Conservation (phyloP, 225 moss, liverwort and hornwort genomes). For the Physcomitrellopsis africana region DNA sequence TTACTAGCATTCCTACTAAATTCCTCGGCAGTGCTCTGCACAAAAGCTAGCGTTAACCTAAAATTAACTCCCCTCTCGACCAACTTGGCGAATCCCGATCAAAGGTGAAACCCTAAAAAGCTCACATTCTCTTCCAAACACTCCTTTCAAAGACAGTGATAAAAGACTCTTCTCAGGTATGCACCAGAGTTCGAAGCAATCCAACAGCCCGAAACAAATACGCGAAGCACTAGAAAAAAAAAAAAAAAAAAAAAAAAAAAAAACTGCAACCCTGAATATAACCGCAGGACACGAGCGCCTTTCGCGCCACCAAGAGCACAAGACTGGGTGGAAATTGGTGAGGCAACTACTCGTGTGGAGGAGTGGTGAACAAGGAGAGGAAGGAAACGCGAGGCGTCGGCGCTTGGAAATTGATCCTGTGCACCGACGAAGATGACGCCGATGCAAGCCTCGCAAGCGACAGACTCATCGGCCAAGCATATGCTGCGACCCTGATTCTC, state of each 20-base stretch:
- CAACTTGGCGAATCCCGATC: constrained; percentile 1
- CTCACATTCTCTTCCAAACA: constrained; percentile 13
- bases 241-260: no score
- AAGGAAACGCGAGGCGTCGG: not conserved
- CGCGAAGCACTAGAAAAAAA: not conserved
- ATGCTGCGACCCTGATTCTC: not conserved
- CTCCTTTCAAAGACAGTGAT: not conserved
- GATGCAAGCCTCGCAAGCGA: not conserved
- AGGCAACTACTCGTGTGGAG: not conserved
- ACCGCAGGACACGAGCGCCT: not conserved
- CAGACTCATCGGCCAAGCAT: constrained; percentile 11
- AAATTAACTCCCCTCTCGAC: not conserved
- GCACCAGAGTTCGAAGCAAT: not conserved
- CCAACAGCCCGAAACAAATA: not conserved
- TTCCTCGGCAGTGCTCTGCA: not conserved
- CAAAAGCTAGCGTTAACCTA: not conserved
- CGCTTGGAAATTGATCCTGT: constrained; percentile 19
- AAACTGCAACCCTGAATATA: not conserved
- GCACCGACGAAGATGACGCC: constrained; percentile 14
- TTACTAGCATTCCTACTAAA: not conserved
- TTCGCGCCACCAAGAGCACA: not conserved
- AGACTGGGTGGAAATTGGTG: constrained; percentile 15
- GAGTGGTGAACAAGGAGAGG: not conserved
- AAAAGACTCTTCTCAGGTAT: not conserved
- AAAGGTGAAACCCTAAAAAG: constrained; percentile 39